phyloP scores from a whole-genome alignment of 2,329 filamentous ascomycete genomes.

The Verticillium albo-atrum region DNA sequence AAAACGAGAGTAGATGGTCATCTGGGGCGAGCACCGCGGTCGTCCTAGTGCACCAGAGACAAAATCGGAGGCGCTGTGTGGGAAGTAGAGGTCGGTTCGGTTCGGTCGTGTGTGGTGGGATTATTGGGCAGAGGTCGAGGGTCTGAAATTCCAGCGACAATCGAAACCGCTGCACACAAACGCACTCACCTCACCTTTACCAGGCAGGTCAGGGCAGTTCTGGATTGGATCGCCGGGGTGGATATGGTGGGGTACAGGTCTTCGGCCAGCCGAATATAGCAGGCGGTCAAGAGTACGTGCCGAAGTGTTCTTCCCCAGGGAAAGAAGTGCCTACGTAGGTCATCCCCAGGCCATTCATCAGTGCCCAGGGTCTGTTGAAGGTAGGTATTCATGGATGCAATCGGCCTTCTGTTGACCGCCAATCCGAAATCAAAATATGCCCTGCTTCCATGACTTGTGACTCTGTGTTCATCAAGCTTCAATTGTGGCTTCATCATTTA shows the following conservation, averaged over 20 bases:
- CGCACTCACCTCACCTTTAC: neutral
- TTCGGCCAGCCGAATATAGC: neutral
- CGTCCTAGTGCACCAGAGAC: neutral
- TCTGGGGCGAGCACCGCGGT: neutral
- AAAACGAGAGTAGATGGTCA: conserved; percentile 12
- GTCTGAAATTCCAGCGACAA: neutral
- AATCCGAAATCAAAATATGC: too few species aligned
- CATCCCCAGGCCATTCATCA: neutral
- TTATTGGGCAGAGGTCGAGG: neutral
- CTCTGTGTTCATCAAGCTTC: too few species aligned
- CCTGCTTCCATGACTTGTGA: too few species aligned
- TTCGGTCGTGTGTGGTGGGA: neutral
- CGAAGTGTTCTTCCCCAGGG: too few species aligned
- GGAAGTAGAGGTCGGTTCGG: neutral
- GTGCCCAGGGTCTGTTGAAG: neutral
- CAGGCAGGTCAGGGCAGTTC: neutral
- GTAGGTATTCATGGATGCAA: too few species aligned
- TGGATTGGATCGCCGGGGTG: neutral
- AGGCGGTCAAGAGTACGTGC: neutral
- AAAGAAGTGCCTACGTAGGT: neutral
- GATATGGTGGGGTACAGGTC: neutral
- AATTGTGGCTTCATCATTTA: too few species aligned
- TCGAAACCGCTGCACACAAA: neutral
- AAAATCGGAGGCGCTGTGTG: neutral
- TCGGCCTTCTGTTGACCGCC: too few species aligned